Conservation (phyloP, 768 basidiomycete genomes). For the Calocybe cyanea region DNA sequence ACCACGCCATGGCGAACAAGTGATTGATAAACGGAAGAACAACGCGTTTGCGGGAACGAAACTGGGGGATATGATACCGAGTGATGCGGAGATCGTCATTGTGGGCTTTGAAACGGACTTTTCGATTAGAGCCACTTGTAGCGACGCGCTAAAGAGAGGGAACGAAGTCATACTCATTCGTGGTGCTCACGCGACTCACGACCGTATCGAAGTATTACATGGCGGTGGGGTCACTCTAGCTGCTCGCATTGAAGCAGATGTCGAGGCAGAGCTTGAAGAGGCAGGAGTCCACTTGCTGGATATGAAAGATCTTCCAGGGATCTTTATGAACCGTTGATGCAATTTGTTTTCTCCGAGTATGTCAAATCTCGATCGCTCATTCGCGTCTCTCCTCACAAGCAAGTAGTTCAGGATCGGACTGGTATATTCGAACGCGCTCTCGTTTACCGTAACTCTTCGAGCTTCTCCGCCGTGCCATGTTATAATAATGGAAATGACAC, state of each 20-base stretch:
- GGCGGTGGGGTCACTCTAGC: constrained; percentile 55
- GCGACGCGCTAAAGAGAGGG: constrained; percentile 56
- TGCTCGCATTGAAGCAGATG: constrained; percentile 47
- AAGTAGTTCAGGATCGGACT: too few species aligned
- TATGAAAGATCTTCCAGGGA: constrained; percentile 57
- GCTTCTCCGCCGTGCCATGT: too few species aligned
- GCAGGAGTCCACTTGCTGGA: constrained; percentile 62
- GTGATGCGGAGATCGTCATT: constrained; percentile 59
- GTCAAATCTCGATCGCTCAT: too few species aligned
- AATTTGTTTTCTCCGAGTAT: too few species aligned
- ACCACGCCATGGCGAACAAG: constrained; percentile 45
- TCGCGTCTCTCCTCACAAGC: too few species aligned
- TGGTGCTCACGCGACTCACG: constrained; percentile 66
- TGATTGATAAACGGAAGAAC: constrained; percentile 67
- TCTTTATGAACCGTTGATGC: constrained; percentile 46
- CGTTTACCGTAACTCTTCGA: too few species aligned
- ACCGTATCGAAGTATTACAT: constrained; percentile 59
- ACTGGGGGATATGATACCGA: constrained; percentile 45
- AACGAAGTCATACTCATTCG: constrained; percentile 62
- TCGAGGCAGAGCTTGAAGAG: constrained; percentile 66
- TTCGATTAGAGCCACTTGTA: constrained; percentile 56
- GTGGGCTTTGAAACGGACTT: constrained; percentile 70
- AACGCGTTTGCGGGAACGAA: constrained; percentile 64
- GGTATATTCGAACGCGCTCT: too few species aligned
- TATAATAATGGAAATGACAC: too few species aligned